These are phyloP conservation scores for Rhodotorula sp. DNA, from an alignment of 1,284 basidiomycete species.

Conservation along the genomic window DNA sequence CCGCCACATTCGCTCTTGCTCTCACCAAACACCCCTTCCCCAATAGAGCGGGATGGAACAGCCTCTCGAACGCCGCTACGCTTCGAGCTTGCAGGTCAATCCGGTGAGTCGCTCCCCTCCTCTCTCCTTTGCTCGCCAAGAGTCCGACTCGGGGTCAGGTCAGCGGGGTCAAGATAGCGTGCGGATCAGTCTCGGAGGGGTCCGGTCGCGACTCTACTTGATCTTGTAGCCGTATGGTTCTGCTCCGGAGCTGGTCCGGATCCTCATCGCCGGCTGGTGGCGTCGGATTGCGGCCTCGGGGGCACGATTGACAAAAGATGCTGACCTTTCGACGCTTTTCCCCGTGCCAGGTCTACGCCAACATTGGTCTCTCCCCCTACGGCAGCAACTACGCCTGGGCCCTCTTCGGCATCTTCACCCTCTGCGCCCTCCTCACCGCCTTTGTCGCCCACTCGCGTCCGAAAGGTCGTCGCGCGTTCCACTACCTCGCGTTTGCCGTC, in stretches of 20 bases:
- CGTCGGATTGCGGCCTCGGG: no score
- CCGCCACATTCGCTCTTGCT: background rate
- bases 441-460: conserved; percentile 8
- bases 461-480: conserved; percentile 1
- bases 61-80: background rate
- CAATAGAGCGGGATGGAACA: background rate
- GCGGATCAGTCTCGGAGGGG: background rate
- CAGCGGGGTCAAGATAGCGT: background rate
- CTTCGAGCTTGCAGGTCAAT: background rate
- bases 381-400: conserved; percentile 4
- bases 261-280: background rate
- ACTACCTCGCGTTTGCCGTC: conserved; percentile 14
- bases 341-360: background rate
- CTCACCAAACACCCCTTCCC: background rate
- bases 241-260: background rate
- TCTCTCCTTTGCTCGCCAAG: background rate
- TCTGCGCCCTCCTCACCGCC: background rate
- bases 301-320: no score
- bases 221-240: no score
- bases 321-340: background rate
- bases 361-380: background rate
- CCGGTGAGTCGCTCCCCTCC: background rate
- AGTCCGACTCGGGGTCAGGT: no score
- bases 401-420: conserved; percentile 9
- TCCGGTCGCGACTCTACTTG: no score